Evolutionary conservation across 176 grass and related monocot species (phyloP), one percentile per base, ranked within the genome.

Genomic region (Coix lacrymajobi): DNA sequence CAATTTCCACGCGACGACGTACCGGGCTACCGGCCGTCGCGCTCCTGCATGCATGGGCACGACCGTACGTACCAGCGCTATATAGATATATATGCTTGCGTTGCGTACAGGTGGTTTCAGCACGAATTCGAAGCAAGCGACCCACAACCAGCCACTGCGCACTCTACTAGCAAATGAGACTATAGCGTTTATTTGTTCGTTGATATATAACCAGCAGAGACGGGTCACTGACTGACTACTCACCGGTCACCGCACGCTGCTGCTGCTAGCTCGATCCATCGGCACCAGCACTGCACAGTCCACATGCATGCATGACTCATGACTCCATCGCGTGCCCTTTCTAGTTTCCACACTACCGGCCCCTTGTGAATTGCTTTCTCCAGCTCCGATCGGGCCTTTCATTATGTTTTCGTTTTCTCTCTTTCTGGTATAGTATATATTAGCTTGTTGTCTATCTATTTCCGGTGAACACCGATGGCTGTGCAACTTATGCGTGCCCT

Each of bases 221-320:
- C 17, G 24, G 82, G 66, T 79, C 66, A 85, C 76, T 49, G 17
- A 52, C 45, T 69, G 85, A 76, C 85, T 17, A 76, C 62, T 65
- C 85, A 76, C 67, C 79, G 79, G 46, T 65, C 85, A 76, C 75
- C 71, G 78, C 79, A 36, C 71, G 70, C 78, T 75, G 15, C 22
- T 11, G n/a, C 22, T 60, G 25, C 9, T 14, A 2, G 48, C 38
- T 68, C 33, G 8, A 68, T 68, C 33, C 19, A 68, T 36, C 33
- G 19, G 8, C 7, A 33, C 8, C 64, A 22, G 33, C 58, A 66
- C 56, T 5, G 25, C 52, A 69, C 1, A 58, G 70, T 75, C 69
- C 46, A 87, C 19, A 22, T 52, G 49, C 69, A 62, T 44, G 61
- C 75, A 62, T 29, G 8, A 51, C 34, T 36, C 32, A 28, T 22